Conservation (phyloP, 768 basidiomycete genomes). For the Suillus weaverae region DNA sequence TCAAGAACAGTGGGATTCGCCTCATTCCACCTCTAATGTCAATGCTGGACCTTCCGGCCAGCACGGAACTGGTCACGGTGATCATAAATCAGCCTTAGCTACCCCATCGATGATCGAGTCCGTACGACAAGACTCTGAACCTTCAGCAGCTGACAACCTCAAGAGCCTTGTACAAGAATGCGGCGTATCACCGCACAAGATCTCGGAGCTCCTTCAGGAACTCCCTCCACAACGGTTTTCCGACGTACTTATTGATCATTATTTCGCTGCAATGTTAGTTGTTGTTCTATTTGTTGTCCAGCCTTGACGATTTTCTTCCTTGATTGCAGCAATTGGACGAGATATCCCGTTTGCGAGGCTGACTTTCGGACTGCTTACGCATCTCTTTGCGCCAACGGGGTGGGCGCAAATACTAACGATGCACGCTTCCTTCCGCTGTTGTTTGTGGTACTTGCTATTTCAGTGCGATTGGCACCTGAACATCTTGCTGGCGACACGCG, state of each 20-base stretch:
- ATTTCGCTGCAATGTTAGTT: slow-evolving; percentile 70
- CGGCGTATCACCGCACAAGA: slow-evolving; percentile 87
- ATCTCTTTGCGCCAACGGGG: slow-evolving; percentile 61
- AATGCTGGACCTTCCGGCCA: slow-evolving; percentile 14
- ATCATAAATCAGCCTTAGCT: slow-evolving; percentile 28
- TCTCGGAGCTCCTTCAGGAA: slow-evolving; percentile 86
- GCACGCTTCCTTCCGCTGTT: slow-evolving; percentile 88
- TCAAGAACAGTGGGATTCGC: slow-evolving; percentile 28
- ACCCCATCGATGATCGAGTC: slow-evolving; percentile 39
- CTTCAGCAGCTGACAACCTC: slow-evolving; percentile 75
- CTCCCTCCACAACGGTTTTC: slow-evolving; percentile 77
- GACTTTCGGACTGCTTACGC: slow-evolving; percentile 76
- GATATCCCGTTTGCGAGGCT: slow-evolving; percentile 86
- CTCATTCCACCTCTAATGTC: slow-evolving; percentile 16
- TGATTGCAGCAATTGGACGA: slow-evolving; percentile 78
- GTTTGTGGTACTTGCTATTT: slow-evolving; percentile 89
- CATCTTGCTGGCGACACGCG: slow-evolving; percentile 79
- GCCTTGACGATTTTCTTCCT: slow-evolving; percentile 2
- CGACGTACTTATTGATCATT: slow-evolving; percentile 80
- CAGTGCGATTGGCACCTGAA: slow-evolving; percentile 84
- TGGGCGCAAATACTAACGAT: slow-evolving; percentile 68
- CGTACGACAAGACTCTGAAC: slow-evolving; percentile 43
- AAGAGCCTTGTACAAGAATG: slow-evolving; percentile 88
- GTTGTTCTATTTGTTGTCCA: slow-evolving; percentile 5
- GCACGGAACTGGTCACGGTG: slow-evolving; percentile 27